Base-by-base conservation (phyloP, 495 filamentous ascomycete genomes). In the Penicillium diatomitis region DNA sequence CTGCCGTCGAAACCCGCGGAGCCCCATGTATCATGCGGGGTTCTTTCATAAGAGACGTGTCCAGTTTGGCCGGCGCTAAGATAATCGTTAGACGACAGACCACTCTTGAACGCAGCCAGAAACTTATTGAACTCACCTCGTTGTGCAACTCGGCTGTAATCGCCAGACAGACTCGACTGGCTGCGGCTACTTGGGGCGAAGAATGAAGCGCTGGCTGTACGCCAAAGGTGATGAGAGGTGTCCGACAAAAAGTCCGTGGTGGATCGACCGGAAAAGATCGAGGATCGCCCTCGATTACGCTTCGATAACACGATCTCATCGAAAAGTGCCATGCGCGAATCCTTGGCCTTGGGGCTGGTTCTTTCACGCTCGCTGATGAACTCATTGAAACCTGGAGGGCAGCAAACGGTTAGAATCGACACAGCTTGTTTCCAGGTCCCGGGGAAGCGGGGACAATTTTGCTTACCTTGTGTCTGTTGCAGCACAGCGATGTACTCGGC, bases 221-320 rank as follows among this genome's bases (percentile, higher is more conserved):
- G 78, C 92, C 92, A 98, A 32, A 95, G 77, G 62, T 98, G 92
- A 59, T 96, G 90, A 8, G 83, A 82, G 5, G 82, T 89, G 58
- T 97, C 88, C 32, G 81, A 80, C 20, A 98, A 73, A 65, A 92
- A 97, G 51, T 80, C 77, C 8, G 85, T 81, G 35, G 62, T 71
- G 3, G 62, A 69, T 38, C 73, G 73, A 35, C 66, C 56, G 31
- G 72, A 73, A 57, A 77, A 76, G 43, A 77, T 67, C 5, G 74
- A 76, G 28, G 69, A 62, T 6, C 77, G 72, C 37, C 92, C 90
- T 37, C 92, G 83, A 52, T 95, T 94, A 53, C 85, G 87, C 68
- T 98, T 98, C 9, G 88, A 88, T 5, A 96, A 76, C 53, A 98
- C 92, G 55, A 98, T 87, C 63, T 95, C 86, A 66, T 98, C 92